A percentile compares a stretch with the other conserved stretches of the same genome.
These are phyloP conservation scores for Barnettozyma salicaria DNA, from an alignment of 805 yeast genomes.

Conservation along the genomic window DNA sequence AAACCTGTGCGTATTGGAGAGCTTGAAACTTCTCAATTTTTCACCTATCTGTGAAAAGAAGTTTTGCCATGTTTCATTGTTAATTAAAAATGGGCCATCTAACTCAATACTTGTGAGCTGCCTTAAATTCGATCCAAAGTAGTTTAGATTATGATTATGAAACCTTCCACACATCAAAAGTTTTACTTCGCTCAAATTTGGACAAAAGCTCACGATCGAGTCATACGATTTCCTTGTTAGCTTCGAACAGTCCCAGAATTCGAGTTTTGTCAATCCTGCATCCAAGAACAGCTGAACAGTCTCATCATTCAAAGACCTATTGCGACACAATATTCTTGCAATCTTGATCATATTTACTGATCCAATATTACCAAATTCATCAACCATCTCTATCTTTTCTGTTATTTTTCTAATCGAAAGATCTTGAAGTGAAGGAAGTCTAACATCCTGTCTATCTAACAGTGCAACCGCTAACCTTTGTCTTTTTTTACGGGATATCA, in stretches of 20 bases:
- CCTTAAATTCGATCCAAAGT: constrained; percentile 53
- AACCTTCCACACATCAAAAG: constrained; percentile 92
- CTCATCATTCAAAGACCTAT: constrained; percentile 67
- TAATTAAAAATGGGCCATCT: constrained; percentile 87
- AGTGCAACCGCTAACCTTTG: constrained; percentile 81
- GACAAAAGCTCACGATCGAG: constrained; percentile 73
- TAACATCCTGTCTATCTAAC: constrained; percentile 60
- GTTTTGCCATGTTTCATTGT: constrained; percentile 68
- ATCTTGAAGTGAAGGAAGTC: constrained; percentile 72
- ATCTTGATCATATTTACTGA: constrained; percentile 62
- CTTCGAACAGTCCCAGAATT: constrained; percentile 91
- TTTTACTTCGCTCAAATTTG: constrained; percentile 57
- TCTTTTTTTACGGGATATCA: constrained; percentile 64
- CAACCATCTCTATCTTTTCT: constrained; percentile 64
- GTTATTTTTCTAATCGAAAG: constrained; percentile 67
- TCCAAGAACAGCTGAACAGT: constrained; percentile 72
- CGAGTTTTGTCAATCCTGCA: constrained; percentile 48
- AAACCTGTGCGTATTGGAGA: constrained; percentile 81
- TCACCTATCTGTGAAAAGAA: constrained; percentile 58
- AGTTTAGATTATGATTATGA: constrained; percentile 66
- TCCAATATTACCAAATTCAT: constrained; percentile 85
- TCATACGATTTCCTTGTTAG: constrained; percentile 59
- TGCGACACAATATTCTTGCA: constrained; percentile 70
- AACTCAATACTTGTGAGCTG: constrained; percentile 51
- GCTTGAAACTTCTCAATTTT: constrained; percentile 50